Conservation (phyloP, 2,329 filamentous ascomycete genomes). For the Cryphonectria radicalis region DNA sequence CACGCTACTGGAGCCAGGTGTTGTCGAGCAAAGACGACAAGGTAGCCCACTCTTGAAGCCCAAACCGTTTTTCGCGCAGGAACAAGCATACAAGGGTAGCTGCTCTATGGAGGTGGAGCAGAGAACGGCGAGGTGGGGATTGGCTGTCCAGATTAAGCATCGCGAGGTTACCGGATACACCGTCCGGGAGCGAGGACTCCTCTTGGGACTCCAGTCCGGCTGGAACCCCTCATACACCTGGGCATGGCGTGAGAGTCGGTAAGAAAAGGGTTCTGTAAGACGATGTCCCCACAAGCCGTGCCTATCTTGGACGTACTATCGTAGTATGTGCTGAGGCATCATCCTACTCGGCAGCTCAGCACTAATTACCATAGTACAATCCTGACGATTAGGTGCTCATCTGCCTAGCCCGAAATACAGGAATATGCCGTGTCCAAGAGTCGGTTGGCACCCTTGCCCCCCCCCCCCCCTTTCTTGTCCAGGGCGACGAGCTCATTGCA, state of each 20-base stretch:
- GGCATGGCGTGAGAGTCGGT: conserved; percentile 6
- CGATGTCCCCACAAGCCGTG: not conserved
- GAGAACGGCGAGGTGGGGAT: conserved; percentile 2
- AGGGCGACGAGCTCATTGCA: not conserved
- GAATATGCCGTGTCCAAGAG: not conserved
- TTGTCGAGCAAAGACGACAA: not conserved
- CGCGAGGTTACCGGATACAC: conserved; percentile 11
- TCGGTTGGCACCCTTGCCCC: not conserved
- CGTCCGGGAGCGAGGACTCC: conserved; percentile 7
- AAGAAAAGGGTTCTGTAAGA: not conserved
- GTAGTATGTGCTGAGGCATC: not conserved
- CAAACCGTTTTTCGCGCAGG: not conserved
- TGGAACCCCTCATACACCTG: conserved; percentile 3
- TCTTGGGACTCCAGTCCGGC: conserved; percentile 10
- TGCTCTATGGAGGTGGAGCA: not conserved
- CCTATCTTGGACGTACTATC: not conserved
- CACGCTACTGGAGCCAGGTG: not conserved
- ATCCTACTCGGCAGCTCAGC: not conserved
- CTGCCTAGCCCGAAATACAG: not conserved
- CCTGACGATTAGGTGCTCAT: not conserved
- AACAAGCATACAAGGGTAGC: not conserved
- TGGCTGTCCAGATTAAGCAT: not conserved
- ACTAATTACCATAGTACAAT: not conserved
- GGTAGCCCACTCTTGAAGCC: not conserved
- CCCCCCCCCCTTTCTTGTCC: not conserved